Evolutionary conservation across 192 early-diverging fungal species (phyloP).

Genomic region (Coemansia sp.): DNA sequence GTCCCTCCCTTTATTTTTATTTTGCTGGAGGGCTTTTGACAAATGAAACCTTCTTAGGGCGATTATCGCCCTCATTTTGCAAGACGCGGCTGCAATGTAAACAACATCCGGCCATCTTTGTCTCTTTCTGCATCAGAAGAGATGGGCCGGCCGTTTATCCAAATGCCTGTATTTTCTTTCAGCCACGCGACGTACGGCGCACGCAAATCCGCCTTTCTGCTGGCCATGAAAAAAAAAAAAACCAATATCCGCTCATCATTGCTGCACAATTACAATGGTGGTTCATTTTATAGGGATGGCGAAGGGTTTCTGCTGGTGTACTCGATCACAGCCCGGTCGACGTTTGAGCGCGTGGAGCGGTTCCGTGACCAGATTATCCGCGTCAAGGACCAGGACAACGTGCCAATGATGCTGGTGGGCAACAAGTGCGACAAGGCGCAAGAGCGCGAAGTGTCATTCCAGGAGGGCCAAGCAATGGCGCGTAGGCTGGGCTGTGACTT

Average conservation of each 20-base stretch:
- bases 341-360: conserved; percentile 83
- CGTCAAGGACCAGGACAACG: conserved; percentile 85
- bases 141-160: neutral
- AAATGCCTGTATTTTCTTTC: conserved; percentile 2
- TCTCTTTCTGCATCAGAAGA: conserved; percentile 7
- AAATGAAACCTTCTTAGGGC: conserved; percentile 3
- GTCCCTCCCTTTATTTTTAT: conserved; percentile 13
- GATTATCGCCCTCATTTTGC: conserved; percentile 1
- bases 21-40: conserved; percentile 9
- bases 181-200: conserved; percentile 10
- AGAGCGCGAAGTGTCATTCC: conserved; percentile 81
- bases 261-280: neutral
- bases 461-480: conserved; percentile 80
- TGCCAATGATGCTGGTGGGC: conserved; percentile 90
- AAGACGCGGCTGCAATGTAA: neutral
- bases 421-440: conserved; percentile 88
- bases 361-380: conserved; percentile 86
- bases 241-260: neutral
- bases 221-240: neutral
- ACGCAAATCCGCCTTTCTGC: conserved; percentile 1
- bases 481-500: conserved; percentile 74
- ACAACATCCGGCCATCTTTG: neutral
- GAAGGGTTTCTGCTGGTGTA: conserved; percentile 91
- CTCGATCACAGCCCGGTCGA: conserved; percentile 82
- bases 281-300: conserved; percentile 59